Evolutionary conservation across 768 basidiomycete genomes (phyloP).

Genomic region (Pleurotus salmoneostramineus): DNA sequence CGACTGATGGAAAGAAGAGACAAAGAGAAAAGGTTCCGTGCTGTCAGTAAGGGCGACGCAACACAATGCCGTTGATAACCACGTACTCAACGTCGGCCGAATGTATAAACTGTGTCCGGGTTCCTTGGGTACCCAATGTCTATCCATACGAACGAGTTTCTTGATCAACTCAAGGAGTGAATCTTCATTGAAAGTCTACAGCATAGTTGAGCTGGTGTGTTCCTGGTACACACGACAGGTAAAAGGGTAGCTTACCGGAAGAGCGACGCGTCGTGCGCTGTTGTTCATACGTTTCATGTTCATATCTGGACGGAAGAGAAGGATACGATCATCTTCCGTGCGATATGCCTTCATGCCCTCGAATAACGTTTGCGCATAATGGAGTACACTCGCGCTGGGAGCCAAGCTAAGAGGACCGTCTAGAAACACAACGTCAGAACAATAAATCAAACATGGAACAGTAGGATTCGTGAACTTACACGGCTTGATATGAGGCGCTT

Average conservation of each 20-base stretch:
- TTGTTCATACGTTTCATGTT: conserved; percentile 96
- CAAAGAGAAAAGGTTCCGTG: not conserved
- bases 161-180: conserved; percentile 78
- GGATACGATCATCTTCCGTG: conserved; percentile 64
- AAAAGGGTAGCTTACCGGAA: conserved; percentile 49
- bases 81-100: conserved; percentile 68
- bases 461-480: conserved; percentile 44
- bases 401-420: conserved; percentile 74
- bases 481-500: conserved; percentile 73
- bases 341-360: conserved; percentile 96
- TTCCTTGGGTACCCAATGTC: conserved; percentile 87
- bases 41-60: not conserved
- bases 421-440: conserved; percentile 18
- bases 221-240: not conserved
- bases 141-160: conserved; percentile 78
- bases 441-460: conserved; percentile 3
- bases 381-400: conserved; percentile 78
- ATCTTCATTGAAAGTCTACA: conserved; percentile 73
- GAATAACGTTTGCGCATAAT: conserved; percentile 90
- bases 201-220: not conserved
- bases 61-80: too few species aligned
- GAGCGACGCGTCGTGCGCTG: conserved; percentile 72
- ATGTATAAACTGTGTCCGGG: conserved; percentile 91
- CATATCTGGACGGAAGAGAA: conserved; percentile 93
- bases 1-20: conserved; percentile 47